Conservation (phyloP, 129 eudicot species). For the Chrysanthemum seticuspe region DNA sequence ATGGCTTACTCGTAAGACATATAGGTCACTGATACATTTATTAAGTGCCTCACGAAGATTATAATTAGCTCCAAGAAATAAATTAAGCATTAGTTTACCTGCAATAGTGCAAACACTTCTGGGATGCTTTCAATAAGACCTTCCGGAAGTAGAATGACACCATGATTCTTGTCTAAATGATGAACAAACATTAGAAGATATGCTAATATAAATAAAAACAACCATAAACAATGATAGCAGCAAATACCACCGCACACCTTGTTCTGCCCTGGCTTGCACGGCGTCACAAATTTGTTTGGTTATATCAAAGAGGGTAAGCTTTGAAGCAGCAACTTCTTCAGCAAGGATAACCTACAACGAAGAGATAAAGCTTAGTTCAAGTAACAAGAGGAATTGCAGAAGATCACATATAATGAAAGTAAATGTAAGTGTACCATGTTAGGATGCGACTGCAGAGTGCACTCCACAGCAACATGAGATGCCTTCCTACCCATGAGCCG, state of each 20-base stretch:
- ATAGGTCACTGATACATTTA: not conserved
- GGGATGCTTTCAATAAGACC: slow-evolving; percentile 99
- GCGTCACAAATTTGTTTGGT: slow-evolving; percentile 98
- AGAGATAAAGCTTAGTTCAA: not conserved
- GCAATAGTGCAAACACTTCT: slow-evolving; percentile 88
- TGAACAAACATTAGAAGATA: not conserved
- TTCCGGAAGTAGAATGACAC: slow-evolving; percentile 94
- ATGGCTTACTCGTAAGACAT: not conserved
- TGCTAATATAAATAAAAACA: slow-evolving; percentile 5
- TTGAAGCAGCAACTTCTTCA: slow-evolving; percentile 95
- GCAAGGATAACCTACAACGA: slow-evolving; percentile 85
- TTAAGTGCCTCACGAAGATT: not conserved
- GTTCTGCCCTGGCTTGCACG: slow-evolving; percentile 90
- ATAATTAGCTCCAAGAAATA: not conserved
- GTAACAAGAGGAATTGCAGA: not conserved
- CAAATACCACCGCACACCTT: slow-evolving; percentile 44
- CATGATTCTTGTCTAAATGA: slow-evolving; percentile 80
- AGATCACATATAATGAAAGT: not conserved
- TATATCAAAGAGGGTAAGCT: slow-evolving; percentile 89
- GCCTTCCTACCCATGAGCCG: slow-evolving; percentile 99
- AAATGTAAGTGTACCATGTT: slow-evolving; percentile 55
- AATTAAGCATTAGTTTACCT: slow-evolving; percentile 45
- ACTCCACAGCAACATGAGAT: slow-evolving; percentile 97
- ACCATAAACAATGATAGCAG: not conserved
- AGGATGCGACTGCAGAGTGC: slow-evolving; percentile 99